Base-by-base conservation (phyloP, 768 basidiomycete species). In the Pisolithus marmoratus region DNA sequence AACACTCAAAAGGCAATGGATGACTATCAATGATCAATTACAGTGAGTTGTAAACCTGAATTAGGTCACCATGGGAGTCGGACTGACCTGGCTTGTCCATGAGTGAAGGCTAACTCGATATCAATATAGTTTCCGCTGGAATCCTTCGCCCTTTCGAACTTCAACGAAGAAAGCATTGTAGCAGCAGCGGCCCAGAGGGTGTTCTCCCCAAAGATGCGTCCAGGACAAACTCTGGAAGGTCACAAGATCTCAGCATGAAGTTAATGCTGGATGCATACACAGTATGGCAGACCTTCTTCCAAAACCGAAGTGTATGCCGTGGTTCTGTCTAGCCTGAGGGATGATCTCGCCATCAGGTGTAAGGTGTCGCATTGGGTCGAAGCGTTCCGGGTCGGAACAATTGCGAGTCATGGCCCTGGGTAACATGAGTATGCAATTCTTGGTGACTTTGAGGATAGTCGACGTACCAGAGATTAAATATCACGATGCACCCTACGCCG, bases 81-180 rank as follows among this genome's bases (percentile, higher is more conserved):
- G 24, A 46, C 50, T 2, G 17, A 51, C 50, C 46, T 24, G 6
- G 48, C 22, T 8, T 48, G 23, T 22, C 50, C 47, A 15, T 31
- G 5, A 22, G 34, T 51, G 14, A 48, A 50, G 14, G 31, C 50
- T n/a, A 20, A n/a, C 36, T 36, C 15, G 19, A 51, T 47, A 11
- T 23, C 19, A 19, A 51, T 51, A 26, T 51, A 23, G 2, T 24
- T 50, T 17, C 50, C 50, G 20, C 36, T 31, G 9, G 34, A 31
- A 22, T 49, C 47, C 31, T 51, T 51, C 15, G 50, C 50, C 20
- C 26, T 49, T 47, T 51, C 46, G 47, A 51, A 14, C n/a, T 51
- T 29, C 26, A 22, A 19, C 8, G 20, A 46, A 12, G 44, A 27
- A 14, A 29, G 31, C 38, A 46, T 45, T 24, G 22, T 20, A 22